Evolutionary conservation across 1,284 basidiomycete genomes (phyloP), one percentile per base, ranked within the genome.

Genomic region (Kalmanozyma brasiliensis): DNA sequence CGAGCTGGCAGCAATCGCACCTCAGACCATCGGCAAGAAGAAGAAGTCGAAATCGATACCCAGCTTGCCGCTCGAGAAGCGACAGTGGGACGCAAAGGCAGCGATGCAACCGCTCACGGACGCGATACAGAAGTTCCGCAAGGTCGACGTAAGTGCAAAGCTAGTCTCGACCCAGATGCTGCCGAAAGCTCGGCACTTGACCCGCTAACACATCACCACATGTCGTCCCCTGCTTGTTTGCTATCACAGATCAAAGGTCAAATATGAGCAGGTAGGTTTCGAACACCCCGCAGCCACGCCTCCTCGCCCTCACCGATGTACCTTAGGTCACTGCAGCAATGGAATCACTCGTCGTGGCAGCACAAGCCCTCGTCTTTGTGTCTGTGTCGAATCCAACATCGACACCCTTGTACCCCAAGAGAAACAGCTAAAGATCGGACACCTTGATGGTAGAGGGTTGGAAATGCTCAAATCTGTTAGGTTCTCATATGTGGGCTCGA

Each of bases 11-110:
- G 61, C 70, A 11, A 16, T 52, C 14, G 48, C 48, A 23, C 45
- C 35, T 11, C 51, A 20, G 17, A 22, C 24, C 26, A 48, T 40
- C 40, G 52, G 51, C 16, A 62, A 61, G 49, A 61, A 66, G 49
- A 63, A 60, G 64, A 58, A 68, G 48, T 37, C 40, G 29, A 72
- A 53, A 58, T 52, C 53, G 61, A 26, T 69, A 52, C 58, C 40
- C 17, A 52, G 22, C 10, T 9, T 70, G 13, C 73, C 72, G 17
- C 35, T 76, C 3, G 76, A 76, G 4, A 44, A 63, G 38, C 34
- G 75, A 8, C 63, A 84, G 40, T 86, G 86, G 84, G 85, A 87
- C 71, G 84, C 84, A 56, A 85, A 84, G 68, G 80, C 82, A 42
- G 84, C 85, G 0, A 77, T 84, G 46, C 75, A 75, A 2, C 81